Percentiles rank a stretch among this genome's conserved stretches.
Evolutionary conservation across 768 basidiomycete genomes (phyloP).

Genomic region (Suillus clintonianus): DNA sequence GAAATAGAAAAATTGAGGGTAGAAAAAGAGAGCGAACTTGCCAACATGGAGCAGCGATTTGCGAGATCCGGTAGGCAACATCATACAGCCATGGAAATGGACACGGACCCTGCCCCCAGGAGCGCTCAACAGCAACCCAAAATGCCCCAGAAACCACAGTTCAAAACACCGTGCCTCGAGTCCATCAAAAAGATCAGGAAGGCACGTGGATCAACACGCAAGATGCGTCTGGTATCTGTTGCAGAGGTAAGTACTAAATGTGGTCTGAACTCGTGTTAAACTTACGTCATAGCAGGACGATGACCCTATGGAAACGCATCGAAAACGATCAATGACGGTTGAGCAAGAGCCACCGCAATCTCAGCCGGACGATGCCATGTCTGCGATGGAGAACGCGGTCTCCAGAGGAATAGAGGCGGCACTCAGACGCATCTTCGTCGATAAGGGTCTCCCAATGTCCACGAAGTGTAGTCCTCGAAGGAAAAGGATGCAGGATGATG

Average conservation of each 20-base stretch:
- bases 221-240: neutral
- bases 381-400: conserved; percentile 1
- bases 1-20: conserved; percentile 7
- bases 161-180: neutral
- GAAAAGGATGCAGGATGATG: conserved; percentile 2
- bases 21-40: conserved; percentile 11
- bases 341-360: neutral
- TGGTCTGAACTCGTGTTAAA: neutral
- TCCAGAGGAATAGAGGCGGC: conserved; percentile 3
- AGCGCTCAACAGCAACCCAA: too few species aligned
- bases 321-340: neutral
- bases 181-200: neutral
- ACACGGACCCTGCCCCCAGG: too few species aligned
- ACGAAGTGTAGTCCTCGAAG: neutral
- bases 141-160: neutral
- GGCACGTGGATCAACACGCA: neutral
- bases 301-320: neutral
- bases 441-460: neutral
- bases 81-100: too few species aligned
- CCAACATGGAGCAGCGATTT: conserved; percentile 11
- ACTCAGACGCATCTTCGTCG: too few species aligned
- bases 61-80: neutral
- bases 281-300: neutral
- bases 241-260: neutral
- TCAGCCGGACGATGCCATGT: neutral